These are phyloP conservation scores for Suillus occidentalis DNA, from an alignment of 768 basidiomycete genomes.

Conservation along the genomic window DNA sequence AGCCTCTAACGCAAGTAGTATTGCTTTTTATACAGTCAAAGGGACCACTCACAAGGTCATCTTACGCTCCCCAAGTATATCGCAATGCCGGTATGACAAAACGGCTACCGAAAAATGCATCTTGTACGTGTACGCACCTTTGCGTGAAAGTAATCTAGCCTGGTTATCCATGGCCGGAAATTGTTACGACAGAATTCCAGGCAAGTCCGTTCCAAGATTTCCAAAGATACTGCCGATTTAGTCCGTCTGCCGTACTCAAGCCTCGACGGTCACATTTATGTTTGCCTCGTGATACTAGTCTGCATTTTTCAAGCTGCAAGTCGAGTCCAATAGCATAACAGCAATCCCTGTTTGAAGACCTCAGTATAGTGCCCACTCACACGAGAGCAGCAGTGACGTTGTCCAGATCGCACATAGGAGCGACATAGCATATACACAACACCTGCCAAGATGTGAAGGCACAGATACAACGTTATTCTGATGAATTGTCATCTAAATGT, in stretches of 20 bases:
- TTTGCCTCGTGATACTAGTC: neutral
- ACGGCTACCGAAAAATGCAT: neutral
- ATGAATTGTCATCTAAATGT: constrained; percentile 54
- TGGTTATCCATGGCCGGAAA: neutral
- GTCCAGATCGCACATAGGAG: neutral
- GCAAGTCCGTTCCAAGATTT: neutral
- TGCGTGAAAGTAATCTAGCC: neutral
- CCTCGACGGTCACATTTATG: neutral
- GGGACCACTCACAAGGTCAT: neutral
- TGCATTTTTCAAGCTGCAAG: neutral
- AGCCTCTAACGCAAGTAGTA: neutral
- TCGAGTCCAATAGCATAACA: constrained; percentile 2
- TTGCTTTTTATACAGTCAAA: constrained; percentile 1
- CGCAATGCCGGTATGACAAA: neutral
- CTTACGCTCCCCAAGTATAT: neutral
- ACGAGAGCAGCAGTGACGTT: neutral
- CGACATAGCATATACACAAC: constrained; percentile 3
- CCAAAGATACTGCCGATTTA: neutral
- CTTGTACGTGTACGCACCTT: neutral
- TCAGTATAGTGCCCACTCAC: neutral
- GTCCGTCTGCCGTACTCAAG: neutral
- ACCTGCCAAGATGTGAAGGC: constrained; percentile 3
- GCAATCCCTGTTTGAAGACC: neutral
- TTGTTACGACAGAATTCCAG: neutral
- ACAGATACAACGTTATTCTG: neutral